Conservation (phyloP, 257 asterid species). For the Jaltomata sinuosa region DNA sequence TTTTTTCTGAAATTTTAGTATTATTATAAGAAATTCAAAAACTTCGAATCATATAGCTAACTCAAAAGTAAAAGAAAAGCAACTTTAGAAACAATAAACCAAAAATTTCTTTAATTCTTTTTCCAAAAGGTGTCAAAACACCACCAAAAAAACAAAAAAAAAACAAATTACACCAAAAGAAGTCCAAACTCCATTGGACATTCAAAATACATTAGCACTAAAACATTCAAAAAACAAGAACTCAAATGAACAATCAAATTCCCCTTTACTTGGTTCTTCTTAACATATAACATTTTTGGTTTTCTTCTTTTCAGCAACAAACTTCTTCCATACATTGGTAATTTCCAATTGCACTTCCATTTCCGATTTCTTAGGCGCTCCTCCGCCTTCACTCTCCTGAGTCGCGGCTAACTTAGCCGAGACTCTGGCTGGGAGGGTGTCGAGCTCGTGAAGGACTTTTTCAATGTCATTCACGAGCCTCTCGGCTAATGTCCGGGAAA, state of each 20-base stretch:
- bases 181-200: not conserved
- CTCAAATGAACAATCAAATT: not conserved
- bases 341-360: slow-evolving; percentile 13
- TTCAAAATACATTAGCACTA: not conserved
- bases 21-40: too few species aligned
- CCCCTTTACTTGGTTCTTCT: not conserved
- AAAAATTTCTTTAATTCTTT: not conserved
- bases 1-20: too few species aligned
- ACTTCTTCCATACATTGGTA: slow-evolving; percentile 12
- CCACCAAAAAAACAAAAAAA: not conserved
- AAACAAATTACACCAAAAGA: not conserved
- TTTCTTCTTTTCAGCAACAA: slow-evolving; percentile 7
- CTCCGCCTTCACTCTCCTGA: not conserved
- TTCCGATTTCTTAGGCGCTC: not conserved
- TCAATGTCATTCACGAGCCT: slow-evolving; percentile 4
- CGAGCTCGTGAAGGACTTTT: slow-evolving; percentile 11
- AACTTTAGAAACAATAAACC: not conserved
- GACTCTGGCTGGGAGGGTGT: not conserved
- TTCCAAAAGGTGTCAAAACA: not conserved
- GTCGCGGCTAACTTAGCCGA: not conserved
- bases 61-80: not conserved
- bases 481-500: slow-evolving; percentile 15
- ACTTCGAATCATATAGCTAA: too few species aligned
- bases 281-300: slow-evolving; percentile 4
- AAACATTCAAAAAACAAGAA: not conserved